phyloP scores from a whole-genome alignment of 169 alveolate genomes.

The Miamiensis avidus region DNA sequence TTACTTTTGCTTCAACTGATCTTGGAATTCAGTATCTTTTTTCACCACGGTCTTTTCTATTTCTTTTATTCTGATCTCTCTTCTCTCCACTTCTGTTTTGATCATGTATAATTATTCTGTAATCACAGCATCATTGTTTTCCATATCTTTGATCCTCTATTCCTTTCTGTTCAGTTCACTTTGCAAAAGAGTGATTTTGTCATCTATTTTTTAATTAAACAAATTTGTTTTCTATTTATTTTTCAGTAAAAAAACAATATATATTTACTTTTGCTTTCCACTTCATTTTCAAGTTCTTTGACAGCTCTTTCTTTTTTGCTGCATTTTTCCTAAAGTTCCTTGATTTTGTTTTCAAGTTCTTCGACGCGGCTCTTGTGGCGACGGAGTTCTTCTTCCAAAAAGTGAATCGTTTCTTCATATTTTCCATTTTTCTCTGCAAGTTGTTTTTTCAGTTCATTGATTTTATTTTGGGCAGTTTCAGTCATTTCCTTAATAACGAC shows the following conservation, averaged over 20 bases:
- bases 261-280: background rate
- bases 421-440: background rate
- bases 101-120: background rate
- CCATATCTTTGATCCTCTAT: background rate
- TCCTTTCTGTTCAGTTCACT: background rate
- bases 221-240: too few species aligned
- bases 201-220: background rate
- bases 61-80: background rate
- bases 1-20: background rate
- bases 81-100: background rate
- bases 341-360: background rate
- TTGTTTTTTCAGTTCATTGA: background rate
- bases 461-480: background rate
- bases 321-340: too few species aligned
- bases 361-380: background rate
- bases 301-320: background rate
- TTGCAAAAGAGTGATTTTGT: background rate
- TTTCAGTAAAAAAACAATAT: background rate
- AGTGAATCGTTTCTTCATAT: background rate
- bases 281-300: background rate
- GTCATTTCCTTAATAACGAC: background rate
- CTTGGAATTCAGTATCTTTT: background rate
- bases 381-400: background rate
- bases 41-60: background rate
- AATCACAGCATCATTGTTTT: background rate